Evolutionary conservation across 495 filamentous ascomycete genomes (phyloP), one percentile per base, ranked within the genome.

Genomic region (Letharia columbiana): DNA sequence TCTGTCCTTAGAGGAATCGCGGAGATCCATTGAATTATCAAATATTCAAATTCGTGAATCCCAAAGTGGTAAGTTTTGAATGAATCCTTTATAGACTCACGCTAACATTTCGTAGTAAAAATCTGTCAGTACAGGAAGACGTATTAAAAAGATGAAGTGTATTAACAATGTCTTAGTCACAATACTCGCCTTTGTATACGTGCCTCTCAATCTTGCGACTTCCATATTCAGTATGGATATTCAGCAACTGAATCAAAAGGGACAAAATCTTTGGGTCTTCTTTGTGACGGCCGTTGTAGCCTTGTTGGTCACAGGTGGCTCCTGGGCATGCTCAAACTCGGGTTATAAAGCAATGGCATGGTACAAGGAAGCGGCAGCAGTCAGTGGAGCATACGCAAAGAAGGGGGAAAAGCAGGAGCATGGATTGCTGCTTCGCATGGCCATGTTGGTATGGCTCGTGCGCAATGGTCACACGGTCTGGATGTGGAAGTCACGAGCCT

Each of bases 161-260:
- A 1, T 39, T 4, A 4, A 39, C 37, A 39, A 4, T 39, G 37
- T 8, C 37, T 4, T 52, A 63, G 15, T 69, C 17, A 69, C 67
- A 3, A 40, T 66, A 33, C 67, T 69, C 23, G 67, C 67, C 7
- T 66, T 62, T 23, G n/a, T 69, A 11, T 69, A 69, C 35, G 49
- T 69, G 4, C 63, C 67, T 12, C 58, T 69, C 1, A 66, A 62
- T n/a, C 45, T 69, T 9, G 67, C 63, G 4, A 69, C 64, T 7
- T 59, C 62, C 4, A 41, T 69, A 6, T 69, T 62, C 20, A 58
- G 67, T 4, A 67, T 69, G 63, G 63, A 69, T 33, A 23, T 69
- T 4, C 42, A 69, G 23, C 58, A 69, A 42, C 35, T 66, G 9
- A 69, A 69, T 54, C 0, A 42, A 15, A 66, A 8, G 28, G 59